Conservation (phyloP, 2,329 filamentous ascomycete species). For the Colletotrichum musicola region DNA sequence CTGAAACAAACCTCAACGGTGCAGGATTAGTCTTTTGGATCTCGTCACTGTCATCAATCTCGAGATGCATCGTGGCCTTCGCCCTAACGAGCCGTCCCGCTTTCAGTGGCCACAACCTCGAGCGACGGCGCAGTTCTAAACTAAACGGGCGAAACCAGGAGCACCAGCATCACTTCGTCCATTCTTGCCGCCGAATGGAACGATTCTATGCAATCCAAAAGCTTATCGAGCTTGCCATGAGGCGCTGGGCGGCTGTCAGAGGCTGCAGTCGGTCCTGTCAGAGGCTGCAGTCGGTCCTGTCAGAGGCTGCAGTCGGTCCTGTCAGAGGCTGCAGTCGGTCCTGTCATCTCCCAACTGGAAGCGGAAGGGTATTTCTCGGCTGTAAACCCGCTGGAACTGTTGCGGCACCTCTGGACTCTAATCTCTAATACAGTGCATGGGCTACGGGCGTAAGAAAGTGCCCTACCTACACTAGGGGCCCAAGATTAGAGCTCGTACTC, state of each 20-base stretch:
- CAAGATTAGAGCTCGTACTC: slow-evolving; percentile 31
- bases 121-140: background rate
- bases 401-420: background rate
- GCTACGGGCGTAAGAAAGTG: background rate
- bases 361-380: background rate
- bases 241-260: background rate
- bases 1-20: background rate
- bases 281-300: slow-evolving; percentile 12
- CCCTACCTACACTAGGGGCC: background rate
- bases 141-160: background rate
- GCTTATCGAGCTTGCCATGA: slow-evolving; percentile 6
- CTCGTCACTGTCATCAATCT: background rate
- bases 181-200: slow-evolving; percentile 11
- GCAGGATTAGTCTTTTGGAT: background rate
- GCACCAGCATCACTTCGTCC: background rate
- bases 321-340: slow-evolving; percentile 11
- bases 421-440: background rate
- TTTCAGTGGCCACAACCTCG: slow-evolving; percentile 1
- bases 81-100: slow-evolving; percentile 32
- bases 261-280: slow-evolving; percentile 15
- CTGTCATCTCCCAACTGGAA: slow-evolving; percentile 12
- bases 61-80: slow-evolving; percentile 4
- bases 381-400: background rate
- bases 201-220: slow-evolving; percentile 13
- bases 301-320: no score